Evolutionary conservation across 331 rosid genomes (phyloP), one percentile per base, ranked within the genome.

Genomic region (Acacia pycnantha): DNA sequence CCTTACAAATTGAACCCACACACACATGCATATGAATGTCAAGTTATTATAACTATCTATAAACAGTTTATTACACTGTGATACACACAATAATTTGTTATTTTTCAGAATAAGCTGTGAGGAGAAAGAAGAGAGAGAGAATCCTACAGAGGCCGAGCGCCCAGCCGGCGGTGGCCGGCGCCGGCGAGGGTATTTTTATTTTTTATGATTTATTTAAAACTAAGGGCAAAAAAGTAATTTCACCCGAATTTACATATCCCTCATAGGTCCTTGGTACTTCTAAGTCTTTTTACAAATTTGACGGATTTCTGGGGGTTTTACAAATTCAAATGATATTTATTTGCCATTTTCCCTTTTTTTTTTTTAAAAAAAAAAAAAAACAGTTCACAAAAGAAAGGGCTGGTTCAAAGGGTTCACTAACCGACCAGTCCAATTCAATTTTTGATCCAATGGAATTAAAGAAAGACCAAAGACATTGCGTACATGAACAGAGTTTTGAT

Each of bases 61-160:
- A 54, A 12, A 27, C 13, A 26, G 2, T 62, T 62, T 27, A 61
- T 27, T 13, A 27, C 6, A 14, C 40, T 15, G 1, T 65, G 22
- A 65, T 31, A 31, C 7, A 53, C 41, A 48, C 37, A 51, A 14
- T 22, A 29, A 37, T 70, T 66, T 79, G 3, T 33, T 24, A 14
- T 41, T 43, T 59, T 62, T 54, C 77, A 92, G 89, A 43, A 84
- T 87, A 79, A 85, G 82, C 12, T 89, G 91, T 1, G 53, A 83
- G 0, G 84, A 79, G 2, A 82, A 76, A 0, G 87, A 84, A 82
- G 93, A 92, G 81, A 61, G 92, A 12, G 72, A 31, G 0, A 74
- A 89, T 71, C 54, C n/a, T n/a, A n/a, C n/a, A n/a, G n/a, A n/a
- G n/a, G n/a, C n/a, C n/a, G n/a, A n/a, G n/a, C n/a, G n/a, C n/a